Percentiles rank a stretch among this genome's conserved stretches.
Evolutionary conservation across 257 asterid genomes (phyloP).

Genomic region (Scutellaria galericulata): DNA sequence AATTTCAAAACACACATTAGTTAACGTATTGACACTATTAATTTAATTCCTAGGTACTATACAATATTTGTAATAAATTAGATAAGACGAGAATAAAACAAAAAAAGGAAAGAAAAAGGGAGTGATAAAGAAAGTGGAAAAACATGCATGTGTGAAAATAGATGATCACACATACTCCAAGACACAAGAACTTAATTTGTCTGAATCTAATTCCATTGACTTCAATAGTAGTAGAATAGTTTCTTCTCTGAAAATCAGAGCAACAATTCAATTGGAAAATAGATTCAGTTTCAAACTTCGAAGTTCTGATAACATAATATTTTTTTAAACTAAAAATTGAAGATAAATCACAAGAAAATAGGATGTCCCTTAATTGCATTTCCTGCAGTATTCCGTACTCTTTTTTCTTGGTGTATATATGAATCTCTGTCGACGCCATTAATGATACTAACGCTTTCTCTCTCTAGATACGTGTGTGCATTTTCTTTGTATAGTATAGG

Average conservation of each 20-base stretch:
- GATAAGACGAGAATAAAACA: too few species aligned
- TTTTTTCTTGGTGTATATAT: slow-evolving; percentile 35
- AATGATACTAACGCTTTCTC: slow-evolving; percentile 23
- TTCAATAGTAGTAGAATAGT: not conserved
- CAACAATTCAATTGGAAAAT: slow-evolving; percentile 17
- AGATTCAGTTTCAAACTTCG: slow-evolving; percentile 36
- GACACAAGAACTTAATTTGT: slow-evolving; percentile 18
- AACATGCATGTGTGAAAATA: slow-evolving; percentile 18
- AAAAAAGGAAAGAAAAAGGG: not conserved
- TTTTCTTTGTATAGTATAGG: not conserved
- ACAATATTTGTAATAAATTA: too few species aligned
- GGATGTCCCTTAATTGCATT: slow-evolving; percentile 40
- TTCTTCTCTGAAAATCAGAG: not conserved
- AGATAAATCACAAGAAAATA: slow-evolving; percentile 42
- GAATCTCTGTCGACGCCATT: slow-evolving; percentile 43
- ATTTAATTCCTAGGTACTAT: too few species aligned
- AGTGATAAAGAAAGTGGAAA: slow-evolving; percentile 10
- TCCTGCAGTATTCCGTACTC: slow-evolving; percentile 42
- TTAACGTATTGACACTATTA: too few species aligned
- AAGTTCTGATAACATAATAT: not conserved
- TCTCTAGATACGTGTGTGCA: slow-evolving; percentile 27
- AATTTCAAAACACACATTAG: too few species aligned
- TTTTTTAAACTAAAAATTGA: slow-evolving; percentile 8
- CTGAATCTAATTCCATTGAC: slow-evolving; percentile 15
- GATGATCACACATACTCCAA: slow-evolving; percentile 24